Base-by-base conservation (phyloP, 2,329 filamentous ascomycete genomes). In the Microdochium paspali region DNA sequence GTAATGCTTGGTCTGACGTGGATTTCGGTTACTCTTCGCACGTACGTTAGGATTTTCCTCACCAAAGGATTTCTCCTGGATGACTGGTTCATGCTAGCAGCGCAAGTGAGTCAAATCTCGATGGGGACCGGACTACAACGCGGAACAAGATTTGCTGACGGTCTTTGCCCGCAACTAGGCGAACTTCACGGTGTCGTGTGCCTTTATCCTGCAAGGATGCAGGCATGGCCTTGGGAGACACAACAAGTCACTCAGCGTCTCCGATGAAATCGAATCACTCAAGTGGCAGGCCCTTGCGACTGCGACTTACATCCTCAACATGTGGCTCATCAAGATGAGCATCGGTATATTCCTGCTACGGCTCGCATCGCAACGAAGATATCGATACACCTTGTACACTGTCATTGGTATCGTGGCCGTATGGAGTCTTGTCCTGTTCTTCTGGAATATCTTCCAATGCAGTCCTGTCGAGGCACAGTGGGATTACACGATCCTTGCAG, bases 251-350 rank as follows among this genome's bases (percentile, higher is more conserved):
- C 62, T 77, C 10, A 50, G 62, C 10, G 57, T 70, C 31, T 53
- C 57, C 10, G 56, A 66, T 15, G 65, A 68, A 46, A 68, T 76
- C 20, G 56, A 62, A n/a, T 72, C 70, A 6, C 61, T 76, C 40
- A 76, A 75, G 67, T 77, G 69, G 61, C 74, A 77, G 63, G 70
- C 74, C 23, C 54, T 77, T 25, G 71, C 72, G 10, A 73, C 73
- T 1, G 70, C 67, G 6, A 69, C 69, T 2, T 77, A 77, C 47
- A 61, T 78, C 42, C 51, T 70, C 10, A 67, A 75, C 50, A 79
- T 79, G 74, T 71, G 77, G 66, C 70, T 79, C 50, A 70, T 77
- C 60, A 79, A 79, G 59, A 60, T 78, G 45, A 75, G 75, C 59
- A 77, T 79, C 44, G 71, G 69, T 28, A 61, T 77, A 49, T 76